A percentile compares a stretch with the other conserved stretches of the same genome.
phyloP scores from a whole-genome alignment of 495 filamentous ascomycete species.

The Penicillium odoratum region DNA sequence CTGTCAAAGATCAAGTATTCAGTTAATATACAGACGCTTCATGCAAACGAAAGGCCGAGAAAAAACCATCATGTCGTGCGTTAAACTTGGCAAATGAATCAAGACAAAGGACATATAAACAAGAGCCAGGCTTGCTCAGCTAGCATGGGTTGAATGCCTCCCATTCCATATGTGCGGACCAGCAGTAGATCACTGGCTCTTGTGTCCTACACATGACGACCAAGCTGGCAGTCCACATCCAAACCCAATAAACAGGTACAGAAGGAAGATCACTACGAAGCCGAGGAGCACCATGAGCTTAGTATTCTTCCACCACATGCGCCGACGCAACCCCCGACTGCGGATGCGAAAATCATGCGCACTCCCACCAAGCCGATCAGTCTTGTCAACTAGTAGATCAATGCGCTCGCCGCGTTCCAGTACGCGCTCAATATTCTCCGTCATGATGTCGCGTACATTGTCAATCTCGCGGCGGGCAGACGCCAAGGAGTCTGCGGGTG shows the following conservation, averaged over 20 bases:
- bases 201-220: conserved; percentile 48
- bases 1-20: background rate
- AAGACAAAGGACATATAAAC: background rate
- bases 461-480: conserved; percentile 89
- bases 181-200: background rate
- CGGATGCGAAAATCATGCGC: conserved; percentile 88
- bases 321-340: conserved; percentile 77
- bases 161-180: background rate
- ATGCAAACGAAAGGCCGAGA: background rate
- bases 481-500: conserved; percentile 78
- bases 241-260: conserved; percentile 75
- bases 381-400: conserved; percentile 95
- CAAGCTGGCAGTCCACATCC: conserved; percentile 70
- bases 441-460: conserved; percentile 94
- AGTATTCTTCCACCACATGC: conserved; percentile 99
- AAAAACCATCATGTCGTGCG: background rate
- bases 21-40: background rate
- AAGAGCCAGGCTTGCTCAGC: background rate
- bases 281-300: conserved; percentile 85
- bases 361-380: conserved; percentile 80
- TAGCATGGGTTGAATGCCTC: background rate
- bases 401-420: conserved; percentile 94
- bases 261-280: conserved; percentile 79
- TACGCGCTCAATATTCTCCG: conserved; percentile 95
- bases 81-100: background rate